Evolutionary conservation across 345 rosid genomes (phyloP).

Genomic region (Carallia pectinifolia): DNA sequence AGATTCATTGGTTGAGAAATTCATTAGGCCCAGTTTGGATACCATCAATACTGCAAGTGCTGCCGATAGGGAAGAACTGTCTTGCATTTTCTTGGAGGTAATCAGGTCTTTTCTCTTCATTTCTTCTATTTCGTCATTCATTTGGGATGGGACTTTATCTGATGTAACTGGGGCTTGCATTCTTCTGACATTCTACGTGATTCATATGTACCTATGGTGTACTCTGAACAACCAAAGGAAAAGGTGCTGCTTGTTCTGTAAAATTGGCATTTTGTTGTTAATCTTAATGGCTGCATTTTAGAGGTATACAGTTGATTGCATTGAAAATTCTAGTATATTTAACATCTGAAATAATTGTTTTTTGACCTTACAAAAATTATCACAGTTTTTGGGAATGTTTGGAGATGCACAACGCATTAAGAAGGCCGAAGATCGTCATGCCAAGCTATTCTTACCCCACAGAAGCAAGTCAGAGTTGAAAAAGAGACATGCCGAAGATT

Average conservation of each 20-base stretch:
- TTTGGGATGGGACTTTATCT: neutral
- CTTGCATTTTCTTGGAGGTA: conserved; percentile 87
- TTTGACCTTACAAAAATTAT: conserved; percentile 8
- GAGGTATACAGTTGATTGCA: neutral
- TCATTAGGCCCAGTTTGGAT: conserved; percentile 57
- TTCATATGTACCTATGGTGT: too few relatives aligned
- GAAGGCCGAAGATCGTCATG: conserved; percentile 83
- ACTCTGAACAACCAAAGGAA: neutral
- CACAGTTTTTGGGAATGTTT: conserved; percentile 77
- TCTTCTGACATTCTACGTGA: too few relatives aligned
- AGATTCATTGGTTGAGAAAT: conserved; percentile 67
- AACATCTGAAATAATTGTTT: neutral
- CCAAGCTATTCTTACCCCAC: conserved; percentile 64
- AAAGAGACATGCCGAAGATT: conserved; percentile 88
- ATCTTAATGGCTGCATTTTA: neutral
- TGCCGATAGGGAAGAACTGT: conserved; percentile 84
- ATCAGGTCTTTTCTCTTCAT: neutral
- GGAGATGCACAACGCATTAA: conserved; percentile 64
- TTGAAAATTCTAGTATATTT: neutral
- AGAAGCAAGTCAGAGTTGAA: conserved; percentile 61
- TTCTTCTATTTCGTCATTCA: neutral
- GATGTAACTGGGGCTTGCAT: too few relatives aligned
- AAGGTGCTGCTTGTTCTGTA: neutral
- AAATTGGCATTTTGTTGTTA: neutral
- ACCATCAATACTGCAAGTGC: conserved; percentile 41